Evolutionary conservation across 1,284 basidiomycete species (phyloP).

Genomic region (Hortiboletus rubellus): DNA sequence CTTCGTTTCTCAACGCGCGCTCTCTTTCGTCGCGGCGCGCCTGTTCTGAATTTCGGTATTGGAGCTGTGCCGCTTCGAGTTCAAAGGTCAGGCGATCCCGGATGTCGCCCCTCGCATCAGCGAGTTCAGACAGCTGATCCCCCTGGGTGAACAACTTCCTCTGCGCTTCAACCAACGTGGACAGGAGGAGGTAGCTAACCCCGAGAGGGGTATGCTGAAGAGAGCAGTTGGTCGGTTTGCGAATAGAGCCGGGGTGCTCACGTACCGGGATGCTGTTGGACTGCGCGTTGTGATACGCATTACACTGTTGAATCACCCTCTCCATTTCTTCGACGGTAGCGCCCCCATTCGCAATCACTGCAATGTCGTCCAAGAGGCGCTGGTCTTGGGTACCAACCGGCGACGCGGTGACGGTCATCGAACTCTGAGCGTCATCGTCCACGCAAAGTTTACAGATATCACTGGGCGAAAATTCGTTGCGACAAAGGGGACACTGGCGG

Average conservation of each 20-base stretch:
- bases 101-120: not conserved
- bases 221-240: not conserved
- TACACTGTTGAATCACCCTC: constrained; percentile 2
- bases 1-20: not conserved
- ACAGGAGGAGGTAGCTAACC: not conserved
- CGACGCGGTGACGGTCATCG: not conserved
- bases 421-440: not conserved
- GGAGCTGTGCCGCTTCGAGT: not conserved
- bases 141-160: not conserved
- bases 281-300: not conserved
- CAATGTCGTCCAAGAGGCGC: constrained; percentile 1
- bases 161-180: not conserved
- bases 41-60: not conserved
- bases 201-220: constrained; percentile 1
- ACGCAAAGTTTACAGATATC: constrained; percentile 11
- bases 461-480: not conserved
- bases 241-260: not conserved
- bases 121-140: not conserved
- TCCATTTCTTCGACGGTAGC: constrained; percentile 12
- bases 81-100: not conserved
- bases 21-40: not conserved
- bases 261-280: not conserved
- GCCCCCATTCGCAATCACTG: not conserved
- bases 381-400: not conserved
- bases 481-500: constrained; percentile 17